Conservation (phyloP, 139 green algal species). For the Picochlorum sp. region DNA sequence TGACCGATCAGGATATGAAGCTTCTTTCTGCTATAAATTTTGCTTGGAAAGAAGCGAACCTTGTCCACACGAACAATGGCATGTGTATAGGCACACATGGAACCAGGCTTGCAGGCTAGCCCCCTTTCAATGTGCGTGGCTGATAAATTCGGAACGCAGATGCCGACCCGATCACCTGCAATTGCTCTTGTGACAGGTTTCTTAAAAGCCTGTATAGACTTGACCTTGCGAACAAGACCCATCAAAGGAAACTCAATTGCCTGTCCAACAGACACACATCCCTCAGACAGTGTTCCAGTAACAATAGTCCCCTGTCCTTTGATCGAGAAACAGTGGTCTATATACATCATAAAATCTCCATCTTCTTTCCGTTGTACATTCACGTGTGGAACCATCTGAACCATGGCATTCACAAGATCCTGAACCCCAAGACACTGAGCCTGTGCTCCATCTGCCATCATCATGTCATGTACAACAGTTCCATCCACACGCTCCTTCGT, state of each 20-base stretch:
- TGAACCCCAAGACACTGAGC: conserved; percentile 14
- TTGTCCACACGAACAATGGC: conserved; percentile 76
- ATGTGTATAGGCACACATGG: conserved; percentile 56
- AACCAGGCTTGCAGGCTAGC: conserved; percentile 56
- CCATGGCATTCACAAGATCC: conserved; percentile 11
- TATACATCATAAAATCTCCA: conserved; percentile 71
- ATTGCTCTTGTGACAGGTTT: conserved; percentile 38
- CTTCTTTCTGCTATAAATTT: conserved; percentile 36
- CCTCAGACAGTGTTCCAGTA: conserved; percentile 72
- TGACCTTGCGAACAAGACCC: conserved; percentile 59
- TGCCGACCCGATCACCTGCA: conserved; percentile 71
- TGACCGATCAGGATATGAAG: conserved; percentile 79
- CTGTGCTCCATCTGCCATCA: background rate
- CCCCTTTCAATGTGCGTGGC: conserved; percentile 70
- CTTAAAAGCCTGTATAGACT: conserved; percentile 90
- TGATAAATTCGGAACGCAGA: conserved; percentile 88
- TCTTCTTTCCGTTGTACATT: background rate
- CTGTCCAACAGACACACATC: conserved; percentile 50
- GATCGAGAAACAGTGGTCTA: conserved; percentile 95
- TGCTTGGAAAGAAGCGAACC: conserved; percentile 56
- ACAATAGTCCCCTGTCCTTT: conserved; percentile 88
- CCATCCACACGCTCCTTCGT: conserved; percentile 14
- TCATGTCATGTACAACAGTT: background rate
- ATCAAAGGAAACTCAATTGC: conserved; percentile 76
- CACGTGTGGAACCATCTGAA: background rate